Base-by-base conservation (phyloP, 1,284 basidiomycete genomes). In the Tremellales sp. region DNA sequence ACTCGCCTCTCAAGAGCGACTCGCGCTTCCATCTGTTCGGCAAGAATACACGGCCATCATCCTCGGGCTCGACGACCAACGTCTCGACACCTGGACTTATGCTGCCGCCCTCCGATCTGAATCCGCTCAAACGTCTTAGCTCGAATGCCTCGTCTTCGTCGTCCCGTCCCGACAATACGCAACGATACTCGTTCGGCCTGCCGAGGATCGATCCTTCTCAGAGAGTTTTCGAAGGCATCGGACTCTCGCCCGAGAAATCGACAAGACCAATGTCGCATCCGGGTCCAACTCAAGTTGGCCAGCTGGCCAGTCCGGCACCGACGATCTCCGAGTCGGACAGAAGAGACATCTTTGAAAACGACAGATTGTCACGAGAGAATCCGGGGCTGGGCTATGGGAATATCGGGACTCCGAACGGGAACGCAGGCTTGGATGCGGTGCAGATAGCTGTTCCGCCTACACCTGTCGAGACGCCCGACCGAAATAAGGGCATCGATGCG, bases 171-270 rank as follows among this genome's bases (percentile, higher is more conserved):
- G 48, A 56, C 29, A 22, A 40, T 12, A 38, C 48, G 3, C 53
- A 57, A 33, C 49, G 67, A 7, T 45, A 51, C 22, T 66, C 64
- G 7, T 70, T 68, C 41, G 68, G 68, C 31, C 53, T 70, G 19
- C 68, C 68, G 2, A 51, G 53, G 27, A 65, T 70, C 12, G 47
- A 55, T 7, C 40, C 51, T 4, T 54, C 56, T 32, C 42, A 45
- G 29, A 47, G 52, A 14, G 43, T 57, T 10, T 61, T 61, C 22
- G 55, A 53, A 8, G 55, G 53, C 5, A 39, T 63, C 3, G 57
- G 59, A 3, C 34, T 54, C 19, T 61, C 58, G 14, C 58, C 56
- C 18, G 41, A 45, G 12, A 51, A 54, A 36, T 42, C 55, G 14
- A 27, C 34, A 26, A 45, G 37, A 12, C 16, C 42, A 18, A 44